phyloP scores from a whole-genome alignment of 306 rosid genomes.

The Gastrolobium bilobum region DNA sequence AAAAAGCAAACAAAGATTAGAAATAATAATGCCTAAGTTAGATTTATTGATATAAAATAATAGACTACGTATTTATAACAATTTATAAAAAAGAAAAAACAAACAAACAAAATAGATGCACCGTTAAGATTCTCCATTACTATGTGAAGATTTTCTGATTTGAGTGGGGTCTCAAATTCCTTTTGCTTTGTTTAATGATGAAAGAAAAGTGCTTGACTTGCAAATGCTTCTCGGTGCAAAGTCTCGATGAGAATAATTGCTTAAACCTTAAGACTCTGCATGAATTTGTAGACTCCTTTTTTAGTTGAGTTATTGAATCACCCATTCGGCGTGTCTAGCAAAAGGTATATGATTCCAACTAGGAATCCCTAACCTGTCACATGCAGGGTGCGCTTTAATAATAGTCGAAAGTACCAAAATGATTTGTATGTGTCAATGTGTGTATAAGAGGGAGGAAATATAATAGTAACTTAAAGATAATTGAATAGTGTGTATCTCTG shows the following conservation, averaged over 20 bases:
- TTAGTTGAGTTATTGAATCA: conserved; percentile 34
- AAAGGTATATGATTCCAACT: conserved; percentile 44
- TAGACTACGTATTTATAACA: too few relatives aligned
- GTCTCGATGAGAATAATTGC: conserved; percentile 37
- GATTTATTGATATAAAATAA: too few relatives aligned
- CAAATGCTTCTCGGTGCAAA: background rate
- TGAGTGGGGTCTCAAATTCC: background rate
- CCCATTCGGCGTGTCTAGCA: conserved; percentile 21
- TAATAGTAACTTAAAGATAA: conserved; percentile 16
- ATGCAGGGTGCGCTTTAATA: conserved; percentile 31
- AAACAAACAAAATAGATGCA: background rate
- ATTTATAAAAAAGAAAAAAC: too few relatives aligned
- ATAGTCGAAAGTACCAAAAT: conserved; percentile 15
- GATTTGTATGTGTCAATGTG: background rate
- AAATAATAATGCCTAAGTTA: too few relatives aligned
- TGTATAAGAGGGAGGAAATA: background rate
- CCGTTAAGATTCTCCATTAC: background rate
- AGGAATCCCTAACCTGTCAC: conserved; percentile 40
- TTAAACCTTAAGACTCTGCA: conserved; percentile 51
- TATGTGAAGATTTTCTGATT: background rate
- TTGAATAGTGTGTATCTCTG: background rate
- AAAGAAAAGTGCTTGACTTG: background rate
- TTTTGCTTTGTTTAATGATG: conserved; percentile 25
- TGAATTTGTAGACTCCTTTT: background rate
- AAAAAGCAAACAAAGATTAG: too few relatives aligned